phyloP scores from a whole-genome alignment of 176 grass and related monocot species.

The Avena insularis region DNA sequence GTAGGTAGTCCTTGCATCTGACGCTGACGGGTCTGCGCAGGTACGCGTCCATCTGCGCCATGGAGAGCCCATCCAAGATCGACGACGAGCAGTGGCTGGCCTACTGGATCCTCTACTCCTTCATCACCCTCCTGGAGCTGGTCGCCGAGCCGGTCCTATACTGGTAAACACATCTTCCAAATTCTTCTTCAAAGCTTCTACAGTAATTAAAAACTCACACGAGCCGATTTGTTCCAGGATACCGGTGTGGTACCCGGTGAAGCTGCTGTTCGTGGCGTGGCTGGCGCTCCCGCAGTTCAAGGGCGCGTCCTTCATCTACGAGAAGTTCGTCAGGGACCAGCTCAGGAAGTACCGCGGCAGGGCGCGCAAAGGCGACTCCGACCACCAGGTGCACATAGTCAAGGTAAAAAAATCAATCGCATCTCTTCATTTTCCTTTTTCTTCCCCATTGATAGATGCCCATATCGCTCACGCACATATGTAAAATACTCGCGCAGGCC shows the following conservation, averaged over 20 bases:
- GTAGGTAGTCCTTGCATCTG: not conserved
- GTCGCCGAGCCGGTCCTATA: constrained; percentile 57
- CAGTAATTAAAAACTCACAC: too few relatives aligned
- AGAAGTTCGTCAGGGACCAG: constrained; percentile 81
- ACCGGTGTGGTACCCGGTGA: constrained; percentile 68
- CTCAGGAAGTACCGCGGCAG: constrained; percentile 54
- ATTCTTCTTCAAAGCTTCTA: too few relatives aligned
- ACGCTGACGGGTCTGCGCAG: constrained; percentile 30
- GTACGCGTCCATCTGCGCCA: constrained; percentile 75
- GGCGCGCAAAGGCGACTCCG: not conserved
- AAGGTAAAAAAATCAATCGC: constrained; percentile 23
- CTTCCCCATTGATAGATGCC: not conserved
- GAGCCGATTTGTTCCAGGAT: constrained; percentile 43
- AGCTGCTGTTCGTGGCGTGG: constrained; percentile 70
- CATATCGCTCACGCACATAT: too few relatives aligned
- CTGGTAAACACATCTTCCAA: constrained; percentile 39
- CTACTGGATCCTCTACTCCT: constrained; percentile 85
- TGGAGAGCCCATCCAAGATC: constrained; percentile 68
- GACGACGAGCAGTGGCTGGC: constrained; percentile 86
- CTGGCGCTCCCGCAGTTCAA: constrained; percentile 83
- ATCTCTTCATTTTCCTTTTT: not conserved
- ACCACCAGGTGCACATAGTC: constrained; percentile 47
- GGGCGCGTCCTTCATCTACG: constrained; percentile 86
- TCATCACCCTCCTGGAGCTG: constrained; percentile 76
- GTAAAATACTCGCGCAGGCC: not conserved